phyloP scores from a whole-genome alignment of 2,329 filamentous ascomycete genomes.

The Rhynchosporium graminicola region DNA sequence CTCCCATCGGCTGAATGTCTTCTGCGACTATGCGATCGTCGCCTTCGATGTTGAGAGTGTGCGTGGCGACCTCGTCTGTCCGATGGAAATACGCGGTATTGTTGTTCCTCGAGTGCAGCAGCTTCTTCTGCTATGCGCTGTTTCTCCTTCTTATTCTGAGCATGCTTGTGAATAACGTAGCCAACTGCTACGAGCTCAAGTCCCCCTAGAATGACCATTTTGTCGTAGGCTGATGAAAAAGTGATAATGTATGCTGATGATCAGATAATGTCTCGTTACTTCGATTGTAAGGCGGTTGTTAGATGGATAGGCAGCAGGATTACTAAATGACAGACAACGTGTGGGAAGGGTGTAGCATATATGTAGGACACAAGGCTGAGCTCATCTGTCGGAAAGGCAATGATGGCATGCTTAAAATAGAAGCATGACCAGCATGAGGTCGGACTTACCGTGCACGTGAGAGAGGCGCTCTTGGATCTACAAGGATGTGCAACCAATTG shows the following conservation, averaged over 20 bases:
- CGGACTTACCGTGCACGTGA: conserved; percentile 5
- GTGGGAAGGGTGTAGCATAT: conserved; percentile 5
- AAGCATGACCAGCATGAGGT: conserved; percentile 11
- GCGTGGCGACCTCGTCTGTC: conserved; percentile 15
- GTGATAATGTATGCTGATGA: not conserved
- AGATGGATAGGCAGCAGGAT: conserved; percentile 4
- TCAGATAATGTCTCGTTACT: conserved; percentile 9
- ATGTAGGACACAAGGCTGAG: conserved; percentile 9
- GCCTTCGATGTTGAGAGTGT: conserved; percentile 20
- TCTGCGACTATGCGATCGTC: conserved; percentile 26
- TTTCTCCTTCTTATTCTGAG: conserved; percentile 37
- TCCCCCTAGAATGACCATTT: conserved; percentile 55
- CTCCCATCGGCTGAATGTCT: conserved; percentile 25
- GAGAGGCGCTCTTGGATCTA: not conserved
- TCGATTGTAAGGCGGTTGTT: not conserved
- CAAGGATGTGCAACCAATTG: conserved; percentile 15
- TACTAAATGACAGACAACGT: conserved; percentile 11
- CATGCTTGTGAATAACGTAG: conserved; percentile 37
- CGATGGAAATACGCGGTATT: conserved; percentile 30
- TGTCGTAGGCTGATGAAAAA: not conserved
- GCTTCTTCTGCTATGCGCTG: conserved; percentile 35
- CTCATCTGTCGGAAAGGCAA: conserved; percentile 10
- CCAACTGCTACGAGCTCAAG: conserved; percentile 39
- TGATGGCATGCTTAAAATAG: conserved; percentile 3
- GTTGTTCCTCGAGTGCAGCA: conserved; percentile 31